Base-by-base conservation (phyloP, 2,329 filamentous ascomycete species). In the Penicillium decumbens region DNA sequence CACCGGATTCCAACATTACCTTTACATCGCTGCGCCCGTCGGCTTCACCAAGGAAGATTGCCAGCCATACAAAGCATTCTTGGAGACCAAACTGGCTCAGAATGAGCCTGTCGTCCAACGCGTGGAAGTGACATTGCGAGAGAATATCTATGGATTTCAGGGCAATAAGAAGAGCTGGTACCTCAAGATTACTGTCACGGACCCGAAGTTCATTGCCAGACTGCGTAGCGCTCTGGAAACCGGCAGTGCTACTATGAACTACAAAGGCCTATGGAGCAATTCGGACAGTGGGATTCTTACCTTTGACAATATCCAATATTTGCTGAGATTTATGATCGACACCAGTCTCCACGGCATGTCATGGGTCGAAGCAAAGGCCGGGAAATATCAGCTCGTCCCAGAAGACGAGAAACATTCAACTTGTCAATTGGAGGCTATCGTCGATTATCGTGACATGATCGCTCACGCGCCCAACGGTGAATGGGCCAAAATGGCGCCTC, bases 301-400 rank as follows among this genome's bases (percentile, higher is more conserved):
- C 0, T 98, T 92, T 63, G 93, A 98, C 75, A 96, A 86, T 59
- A 91, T 98, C 49, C 89, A 95, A 76, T 98, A 96, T 65, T 83
- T 97, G 24, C 73, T 97, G 57, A 82, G 93, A 44, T 97, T 98
- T 72, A 98, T 98, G 93, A 92, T 98, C 43, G 93, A 98, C 70
- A 95, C 88, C 59, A 87, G 91, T 69, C 86, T 98, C 39, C 80
- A 87, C 49, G 93, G 93, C 56, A 98, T 98, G 93, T 92, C 90
- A 1, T 98, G 93, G 93, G 89, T 97, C 0, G 89, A 95, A 69
- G 88, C 85, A 15, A 85, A 88, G 20, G 79, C 85, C 3, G 79
- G 78, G 27, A 84, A 84, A 54, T 96, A 92, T 72, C 78, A 79
- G 47, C 75, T 95, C 44, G 76, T 95, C 15, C 74, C 82, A 1